These are phyloP conservation scores for Mimosa pudica DNA, from an alignment of 306 rosid species.

Conservation along the genomic window DNA sequence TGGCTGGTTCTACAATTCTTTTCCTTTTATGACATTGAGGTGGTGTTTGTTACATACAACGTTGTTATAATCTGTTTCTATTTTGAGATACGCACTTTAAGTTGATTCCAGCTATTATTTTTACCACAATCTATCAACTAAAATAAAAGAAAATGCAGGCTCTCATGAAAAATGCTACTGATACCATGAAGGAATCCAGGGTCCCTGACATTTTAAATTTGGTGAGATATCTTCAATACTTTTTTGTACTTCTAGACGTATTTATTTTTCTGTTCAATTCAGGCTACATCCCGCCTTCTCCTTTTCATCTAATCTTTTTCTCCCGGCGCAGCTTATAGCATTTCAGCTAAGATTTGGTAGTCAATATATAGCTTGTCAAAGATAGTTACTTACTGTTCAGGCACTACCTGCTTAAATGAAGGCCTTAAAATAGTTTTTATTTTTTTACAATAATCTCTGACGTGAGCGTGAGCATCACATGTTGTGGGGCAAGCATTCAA, in stretches of 20 bases:
- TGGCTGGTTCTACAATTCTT: slow-evolving; percentile 22
- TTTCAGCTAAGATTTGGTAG: background rate
- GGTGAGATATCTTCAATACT: slow-evolving; percentile 56
- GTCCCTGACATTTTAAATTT: slow-evolving; percentile 68
- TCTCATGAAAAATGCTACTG: slow-evolving; percentile 79
- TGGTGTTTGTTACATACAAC: slow-evolving; percentile 12
- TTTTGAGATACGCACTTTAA: background rate
- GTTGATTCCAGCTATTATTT: slow-evolving; percentile 21
- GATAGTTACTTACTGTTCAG: background rate
- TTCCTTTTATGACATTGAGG: slow-evolving; percentile 24
- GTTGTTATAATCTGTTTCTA: slow-evolving; percentile 14
- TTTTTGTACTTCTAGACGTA: background rate
- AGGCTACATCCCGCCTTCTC: background rate
- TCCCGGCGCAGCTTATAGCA: slow-evolving; percentile 15
- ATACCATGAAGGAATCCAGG: slow-evolving; percentile 90
- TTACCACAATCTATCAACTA: slow-evolving; percentile 37
- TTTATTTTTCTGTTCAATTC: slow-evolving; percentile 13
- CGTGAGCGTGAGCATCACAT: background rate
- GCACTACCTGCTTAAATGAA: background rate
- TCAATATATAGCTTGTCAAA: slow-evolving; percentile 8
- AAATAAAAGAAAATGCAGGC: slow-evolving; percentile 58
- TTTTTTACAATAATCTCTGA: background rate
- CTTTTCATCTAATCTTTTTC: slow-evolving; percentile 12
- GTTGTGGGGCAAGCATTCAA: slow-evolving; percentile 8
- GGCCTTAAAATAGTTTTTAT: background rate